Evolutionary conservation across 352 stramenopile genomes (phyloP), one percentile per base, ranked within the genome.

Genomic region (Phytophthora sansomeana): DNA sequence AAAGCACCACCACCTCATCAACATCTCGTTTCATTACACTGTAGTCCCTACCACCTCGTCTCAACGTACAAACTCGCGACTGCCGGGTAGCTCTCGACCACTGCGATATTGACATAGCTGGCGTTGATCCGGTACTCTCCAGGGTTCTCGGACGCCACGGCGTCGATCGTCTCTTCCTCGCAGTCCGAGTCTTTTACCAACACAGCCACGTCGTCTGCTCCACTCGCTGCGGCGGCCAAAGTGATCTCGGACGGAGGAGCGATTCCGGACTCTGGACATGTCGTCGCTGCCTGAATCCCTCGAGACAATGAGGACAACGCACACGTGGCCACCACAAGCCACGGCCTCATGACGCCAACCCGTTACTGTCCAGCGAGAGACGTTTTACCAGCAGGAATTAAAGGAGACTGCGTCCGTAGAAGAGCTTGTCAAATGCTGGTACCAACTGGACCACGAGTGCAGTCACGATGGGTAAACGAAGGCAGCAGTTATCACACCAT

Each of bases 91-190:
- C 68, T 76, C 53, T 69, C 64, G 8, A 73, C 63, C 1, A 73
- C 58, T 29, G 59, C 38, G 11, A 76, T 73, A n/a, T 66, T 43
- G 5, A 76, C 58, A 17, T 76, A 76, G 39, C 63, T 73, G 29
- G 57, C 63, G 24, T 73, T 73, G 63, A 73, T 77, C 21, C 67
- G 26, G 42, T 66, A 70, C 17, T 73, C 51, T 13, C 64, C 63
- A 10, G 57, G 64, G 43, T 65, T 75, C 21, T 72, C 62, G 2
- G 62, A 75, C 30, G 8, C 46, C 13, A 50, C 65, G 2, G 50
- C 62, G 14, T 63, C 19, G 30, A 75, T 72, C 17, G 50, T 62
- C 9, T 72, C 67, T 41, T 75, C 67, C 30, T 72, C 62, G 30
- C 62, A 72, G 44, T 68, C 62, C 11, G 62, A 24, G 6, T 68